Evolutionary conservation across 352 stramenopile species (phyloP).

Genomic region (Phytophthora macrochlamydospora): DNA sequence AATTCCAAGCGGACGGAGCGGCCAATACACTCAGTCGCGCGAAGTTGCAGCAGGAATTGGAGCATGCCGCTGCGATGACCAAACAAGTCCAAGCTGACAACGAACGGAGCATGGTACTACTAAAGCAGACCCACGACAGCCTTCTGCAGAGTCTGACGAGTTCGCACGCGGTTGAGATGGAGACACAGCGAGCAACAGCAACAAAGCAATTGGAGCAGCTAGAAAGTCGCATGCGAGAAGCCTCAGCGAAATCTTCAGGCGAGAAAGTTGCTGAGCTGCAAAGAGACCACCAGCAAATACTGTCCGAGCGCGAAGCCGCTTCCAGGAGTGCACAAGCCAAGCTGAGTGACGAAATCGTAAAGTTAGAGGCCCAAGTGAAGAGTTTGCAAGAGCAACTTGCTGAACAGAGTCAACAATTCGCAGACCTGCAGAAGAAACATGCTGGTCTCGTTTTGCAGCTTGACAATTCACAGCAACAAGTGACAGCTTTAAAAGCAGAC

Average conservation of each 20-base stretch:
- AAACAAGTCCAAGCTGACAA: constrained; percentile 20
- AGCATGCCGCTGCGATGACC: constrained; percentile 27
- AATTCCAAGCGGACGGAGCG: constrained; percentile 23
- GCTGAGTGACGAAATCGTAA: constrained; percentile 15
- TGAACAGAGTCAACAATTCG: constrained; percentile 12
- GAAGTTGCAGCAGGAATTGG: constrained; percentile 31
- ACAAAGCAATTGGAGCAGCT: constrained; percentile 24
- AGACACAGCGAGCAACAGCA: constrained; percentile 12
- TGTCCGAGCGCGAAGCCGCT: constrained; percentile 22
- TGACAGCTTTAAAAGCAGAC: constrained; percentile 25
- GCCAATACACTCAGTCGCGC: constrained; percentile 16
- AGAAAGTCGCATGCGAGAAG: constrained; percentile 16
- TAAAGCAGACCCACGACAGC: constrained; percentile 28
- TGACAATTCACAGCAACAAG: constrained; percentile 34
- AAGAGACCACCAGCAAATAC: constrained; percentile 23
- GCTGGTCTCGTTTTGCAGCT: constrained; percentile 13
- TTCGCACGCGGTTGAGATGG: constrained; percentile 26
- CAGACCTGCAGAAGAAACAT: constrained; percentile 29
- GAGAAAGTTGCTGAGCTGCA: constrained; percentile 33
- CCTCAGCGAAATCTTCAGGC: constrained; percentile 21
- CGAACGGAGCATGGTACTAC: constrained; percentile 11
- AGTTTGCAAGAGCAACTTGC: constrained; percentile 26
- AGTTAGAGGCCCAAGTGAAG: constrained; percentile 22
- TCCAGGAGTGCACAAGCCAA: constrained; percentile 22
- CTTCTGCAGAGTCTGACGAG: constrained; percentile 22